Evolutionary conservation across 2,329 filamentous ascomycete species (phyloP).

Genomic region (Pyricularia sp.): DNA sequence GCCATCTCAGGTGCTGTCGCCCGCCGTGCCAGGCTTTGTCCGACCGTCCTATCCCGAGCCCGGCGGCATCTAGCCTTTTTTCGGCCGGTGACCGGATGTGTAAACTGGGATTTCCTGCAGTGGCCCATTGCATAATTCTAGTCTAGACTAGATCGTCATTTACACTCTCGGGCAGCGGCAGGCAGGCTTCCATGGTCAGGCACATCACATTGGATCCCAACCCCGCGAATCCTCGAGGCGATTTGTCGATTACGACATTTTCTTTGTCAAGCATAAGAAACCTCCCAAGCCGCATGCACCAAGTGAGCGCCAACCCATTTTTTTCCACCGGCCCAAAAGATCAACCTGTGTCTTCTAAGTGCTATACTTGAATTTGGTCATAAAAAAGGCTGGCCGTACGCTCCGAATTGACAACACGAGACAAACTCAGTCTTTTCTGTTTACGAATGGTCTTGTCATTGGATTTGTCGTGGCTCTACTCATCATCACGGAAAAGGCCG

Average conservation of each 20-base stretch:
- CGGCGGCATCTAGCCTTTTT: not conserved
- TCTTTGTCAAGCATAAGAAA: not conserved
- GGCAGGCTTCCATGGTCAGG: not conserved
- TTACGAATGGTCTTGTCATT: not conserved
- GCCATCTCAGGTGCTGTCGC: not conserved
- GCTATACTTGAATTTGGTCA: not conserved
- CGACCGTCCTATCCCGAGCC: not conserved
- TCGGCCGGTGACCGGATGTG: not conserved
- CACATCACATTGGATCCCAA: not conserved
- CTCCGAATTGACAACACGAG: not conserved
- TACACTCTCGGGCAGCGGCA: not conserved
- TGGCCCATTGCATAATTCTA: not conserved
- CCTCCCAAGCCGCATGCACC: not conserved
- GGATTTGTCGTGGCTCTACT: not conserved
- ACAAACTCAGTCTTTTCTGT: not conserved
- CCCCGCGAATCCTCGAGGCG: not conserved
- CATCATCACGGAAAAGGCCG: not conserved
- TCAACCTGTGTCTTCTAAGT: not conserved
- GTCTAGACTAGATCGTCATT: not conserved
- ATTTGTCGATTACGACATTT: not conserved
- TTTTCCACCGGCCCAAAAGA: not conserved
- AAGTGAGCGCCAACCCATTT: not conserved
- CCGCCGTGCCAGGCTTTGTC: not conserved
- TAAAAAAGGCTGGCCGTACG: not conserved
- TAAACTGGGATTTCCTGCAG: not conserved